Base-by-base conservation (phyloP, 345 rosid genomes). In the Zanthoxylum bungeanum region DNA sequence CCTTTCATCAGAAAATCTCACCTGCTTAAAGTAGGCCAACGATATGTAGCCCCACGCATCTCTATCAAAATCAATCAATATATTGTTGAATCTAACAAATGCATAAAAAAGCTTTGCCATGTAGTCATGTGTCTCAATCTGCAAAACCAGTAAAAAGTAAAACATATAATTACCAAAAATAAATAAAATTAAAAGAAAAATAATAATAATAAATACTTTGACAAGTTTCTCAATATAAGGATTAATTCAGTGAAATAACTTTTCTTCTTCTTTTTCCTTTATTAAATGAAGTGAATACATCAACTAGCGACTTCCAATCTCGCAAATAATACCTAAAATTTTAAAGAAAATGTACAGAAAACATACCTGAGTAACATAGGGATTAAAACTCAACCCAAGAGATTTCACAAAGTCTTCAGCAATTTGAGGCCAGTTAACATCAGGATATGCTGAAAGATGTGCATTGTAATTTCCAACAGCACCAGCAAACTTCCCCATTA, bases 401-500 rank as follows among this genome's bases (percentile, higher is more conserved):
- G 97, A 91, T 68, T 83, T 80, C 63, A 91, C 97, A 85, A 96
- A 93, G 69, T 88, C 93, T 73, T 85, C 78, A 5, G 98, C 88
- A 73, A 91, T 76, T 75, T 74, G 84, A 73, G 90, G 92, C 98
- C 99, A 93, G 65, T 82, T 76, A 58, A 88, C 72, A 74, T 69
- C 58, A 21, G 97, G 89, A 88, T 95, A 93, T 24, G 98, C 98
- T 60, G 85, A 81, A 28, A 95, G 71, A 76, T 93, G 99, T n/a
- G 97, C 96, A 74, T 93, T 96, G 81, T 89, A 93, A 70, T 92
- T 95, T 55, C 99, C 99, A 76, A 93, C 94, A 60, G 98, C 96
- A 78, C 99, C 99, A 44, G 96, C 96, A 84, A 91, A 91, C 79
- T 95, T 95, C 59, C 98, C 99, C 80, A 86, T 88, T 30, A 96